Base-by-base conservation (phyloP, 2,329 filamentous ascomycete genomes). In the Alternaria rosae region DNA sequence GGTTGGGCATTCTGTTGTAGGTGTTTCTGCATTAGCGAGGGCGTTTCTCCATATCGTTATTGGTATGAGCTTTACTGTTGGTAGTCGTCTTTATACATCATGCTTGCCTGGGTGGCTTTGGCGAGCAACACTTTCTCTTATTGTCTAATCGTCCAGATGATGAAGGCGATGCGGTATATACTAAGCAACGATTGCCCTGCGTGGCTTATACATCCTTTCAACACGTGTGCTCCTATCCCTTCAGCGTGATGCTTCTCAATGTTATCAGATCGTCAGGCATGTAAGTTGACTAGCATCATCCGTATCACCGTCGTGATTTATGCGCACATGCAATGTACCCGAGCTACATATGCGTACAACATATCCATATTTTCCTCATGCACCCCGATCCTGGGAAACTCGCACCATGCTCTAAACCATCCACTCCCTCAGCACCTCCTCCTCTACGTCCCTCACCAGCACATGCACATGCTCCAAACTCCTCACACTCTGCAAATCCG, bases 391-490 rank as follows among this genome's bases (percentile, higher is more conserved):
- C 5, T 25, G 21, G 5, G 11, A 15, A 28, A 28, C 44, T 23
- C 35, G n/a, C 13, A 54, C 10, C 38, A 5, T 21, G 28, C 13
- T n/a, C 11, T 57, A 58, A 28, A 32, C 41, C 51, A 62, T 52
- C 66, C 66, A 70, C 44, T 54, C 43, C 42, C 61, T 57, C 64
- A 77, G 54, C 3, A 76, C 64, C 21, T 69, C 83, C 17, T 94
- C 70, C 87, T 91, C 73, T 88, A 92, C 67, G 86, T 93, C 45
- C 88, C 90, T 62, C 86, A 88, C 65, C 88, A 90, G 23, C 87
- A 95, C 50, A 92, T 97, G 76, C 86, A 91, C 57, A 88, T 89
- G 6, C 91, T 93, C 76, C 91, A 93, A 79, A 85, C 88, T 57
- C 56, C 86, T 79, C 47, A 90, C 86, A 68, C 86, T 88, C 76